phyloP scores from a whole-genome alignment of 441 rosid species.

The Populus hybrid region DNA sequence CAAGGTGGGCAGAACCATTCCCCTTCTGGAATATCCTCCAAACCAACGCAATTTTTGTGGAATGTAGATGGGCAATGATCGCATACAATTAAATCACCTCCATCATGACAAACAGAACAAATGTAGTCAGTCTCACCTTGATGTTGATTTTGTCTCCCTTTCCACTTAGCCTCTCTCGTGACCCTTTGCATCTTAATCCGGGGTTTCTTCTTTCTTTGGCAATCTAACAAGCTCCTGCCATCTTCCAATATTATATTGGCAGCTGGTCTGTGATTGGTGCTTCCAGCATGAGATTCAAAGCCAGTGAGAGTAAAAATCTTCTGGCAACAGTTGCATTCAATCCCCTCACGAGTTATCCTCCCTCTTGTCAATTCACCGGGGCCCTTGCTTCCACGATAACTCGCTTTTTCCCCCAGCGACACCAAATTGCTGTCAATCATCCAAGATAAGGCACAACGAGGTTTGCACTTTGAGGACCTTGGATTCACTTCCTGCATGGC shows the following conservation, averaged over 20 bases:
- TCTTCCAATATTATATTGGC: constrained; percentile 59
- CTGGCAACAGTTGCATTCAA: constrained; percentile 63
- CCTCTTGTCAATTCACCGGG: constrained; percentile 39
- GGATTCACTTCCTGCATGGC: constrained; percentile 1
- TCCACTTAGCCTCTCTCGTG: neutral
- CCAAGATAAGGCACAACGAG: constrained; percentile 28
- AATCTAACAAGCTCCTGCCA: constrained; percentile 67
- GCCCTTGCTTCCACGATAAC: constrained; percentile 30
- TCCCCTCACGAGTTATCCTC: constrained; percentile 52
- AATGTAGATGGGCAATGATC: constrained; percentile 39
- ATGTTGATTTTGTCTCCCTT: neutral
- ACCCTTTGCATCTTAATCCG: neutral
- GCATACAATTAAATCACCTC: constrained; percentile 57
- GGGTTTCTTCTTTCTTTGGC: constrained; percentile 28
- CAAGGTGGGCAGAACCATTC: constrained; percentile 75
- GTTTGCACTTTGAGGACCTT: constrained; percentile 9
- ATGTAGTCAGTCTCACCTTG: constrained; percentile 27
- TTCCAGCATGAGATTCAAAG: constrained; percentile 51
- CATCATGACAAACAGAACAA: constrained; percentile 53
- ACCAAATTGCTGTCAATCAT: constrained; percentile 40
- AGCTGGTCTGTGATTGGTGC: constrained; percentile 40
- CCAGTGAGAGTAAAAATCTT: constrained; percentile 35
- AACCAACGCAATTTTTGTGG: constrained; percentile 28
- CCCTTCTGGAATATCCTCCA: constrained; percentile 45
- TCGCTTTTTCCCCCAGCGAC: constrained; percentile 45